Base-by-base conservation (phyloP, 495 filamentous ascomycete species). In the Monascus purpureus region DNA sequence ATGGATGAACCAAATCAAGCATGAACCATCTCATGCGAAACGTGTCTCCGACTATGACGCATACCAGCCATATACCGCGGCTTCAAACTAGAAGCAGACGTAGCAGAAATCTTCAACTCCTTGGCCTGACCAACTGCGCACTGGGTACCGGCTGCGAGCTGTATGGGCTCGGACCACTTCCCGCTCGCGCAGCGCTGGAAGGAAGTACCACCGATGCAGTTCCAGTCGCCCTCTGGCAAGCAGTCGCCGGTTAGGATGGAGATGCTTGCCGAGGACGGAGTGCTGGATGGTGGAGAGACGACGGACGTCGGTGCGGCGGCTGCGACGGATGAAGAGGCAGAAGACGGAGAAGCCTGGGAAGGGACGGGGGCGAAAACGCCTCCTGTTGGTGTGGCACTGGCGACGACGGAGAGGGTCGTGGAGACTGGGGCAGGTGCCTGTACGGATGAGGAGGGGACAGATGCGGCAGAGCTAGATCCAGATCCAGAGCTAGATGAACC, bases 131-230 rank as follows among this genome's bases (percentile, higher is more conserved):
- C 78, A 16, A 61, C 28, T 13, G 40, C 63, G 55, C 78, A 83
- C 19, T 49, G 43, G 2, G 72, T 80, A 29, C 78, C 78, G 0
- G 61, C 43, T 0, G 77, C 65, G 58, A 80, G 54, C 19, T 53
- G 42, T 33, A 71, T 59, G 14, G 55, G 33, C 5, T 35, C 44
- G 7, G 72, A 67, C 78, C 77, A 81, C 19, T 47, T 33, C 5
- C 78, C 77, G 15, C 55, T 64, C 8, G 75, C 77, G 39, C 78
- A 83, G 39, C 75, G 62, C 39, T 64, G 60, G 52, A 63, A 82
- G 11, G 63, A 58, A 6, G 50, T 57, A 32, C 76, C 77, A 17
- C 45, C 56, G 20, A 79, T 60, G 49, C 78, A 82, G 57, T 79
- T 77, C 75, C 74, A 81, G 25, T 50, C 44, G 32, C 57, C 59